Evolutionary conservation across 257 asterid genomes (phyloP).

Genomic region (Striga asiatica): DNA sequence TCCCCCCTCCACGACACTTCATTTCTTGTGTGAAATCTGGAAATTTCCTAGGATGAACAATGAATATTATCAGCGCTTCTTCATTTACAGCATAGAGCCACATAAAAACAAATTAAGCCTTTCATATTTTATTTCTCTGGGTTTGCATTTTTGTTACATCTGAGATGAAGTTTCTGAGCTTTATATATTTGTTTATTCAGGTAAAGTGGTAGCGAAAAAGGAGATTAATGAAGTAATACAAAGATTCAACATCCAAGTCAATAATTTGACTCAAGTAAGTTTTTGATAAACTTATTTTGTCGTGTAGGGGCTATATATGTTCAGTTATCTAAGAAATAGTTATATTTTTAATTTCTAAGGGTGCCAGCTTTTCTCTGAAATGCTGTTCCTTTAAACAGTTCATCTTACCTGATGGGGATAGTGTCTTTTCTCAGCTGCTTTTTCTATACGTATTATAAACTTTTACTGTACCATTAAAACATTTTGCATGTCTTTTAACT

Average conservation of each 20-base stretch:
- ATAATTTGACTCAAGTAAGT: slow-evolving; percentile 93
- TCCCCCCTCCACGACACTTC: background rate
- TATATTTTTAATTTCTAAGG: background rate
- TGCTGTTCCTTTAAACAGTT: background rate
- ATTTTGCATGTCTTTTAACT: background rate
- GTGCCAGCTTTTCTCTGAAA: background rate
- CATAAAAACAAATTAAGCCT: background rate
- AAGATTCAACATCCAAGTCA: slow-evolving; percentile 87
- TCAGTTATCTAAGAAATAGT: background rate
- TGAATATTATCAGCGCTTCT: background rate
- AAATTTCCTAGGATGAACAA: background rate
- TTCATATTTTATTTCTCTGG: background rate
- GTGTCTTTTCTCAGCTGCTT: too few relatives aligned
- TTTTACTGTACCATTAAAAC: background rate
- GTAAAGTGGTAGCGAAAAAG: slow-evolving; percentile 57
- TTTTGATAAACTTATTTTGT: slow-evolving; percentile 9
- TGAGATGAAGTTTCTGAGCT: slow-evolving; percentile 8
- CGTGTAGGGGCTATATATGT: background rate
- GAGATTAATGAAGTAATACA: slow-evolving; percentile 49
- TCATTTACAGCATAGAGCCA: background rate
- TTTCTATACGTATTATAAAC: background rate
- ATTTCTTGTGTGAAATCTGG: background rate
- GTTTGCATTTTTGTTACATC: slow-evolving; percentile 3
- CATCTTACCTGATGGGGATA: background rate
- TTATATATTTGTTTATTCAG: slow-evolving; percentile 27